These are phyloP conservation scores for Ustilago loliicola DNA, from an alignment of 1,284 basidiomycete species.

Conservation along the genomic window DNA sequence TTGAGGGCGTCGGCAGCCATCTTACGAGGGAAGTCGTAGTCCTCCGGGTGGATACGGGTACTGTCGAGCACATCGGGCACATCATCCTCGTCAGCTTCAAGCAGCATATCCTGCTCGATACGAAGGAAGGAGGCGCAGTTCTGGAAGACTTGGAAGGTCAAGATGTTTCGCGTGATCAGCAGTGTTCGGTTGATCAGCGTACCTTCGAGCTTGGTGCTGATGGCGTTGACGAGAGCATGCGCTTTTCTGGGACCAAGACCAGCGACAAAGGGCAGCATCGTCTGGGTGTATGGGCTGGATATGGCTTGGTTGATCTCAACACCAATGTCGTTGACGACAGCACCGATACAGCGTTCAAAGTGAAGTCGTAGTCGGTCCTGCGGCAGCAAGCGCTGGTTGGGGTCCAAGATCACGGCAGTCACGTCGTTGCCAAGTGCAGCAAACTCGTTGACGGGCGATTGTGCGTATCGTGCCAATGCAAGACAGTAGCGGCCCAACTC, in stretches of 20 bases:
- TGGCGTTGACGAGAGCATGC: slow-evolving; percentile 78
- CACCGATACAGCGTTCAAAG: slow-evolving; percentile 89
- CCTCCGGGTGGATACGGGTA: slow-evolving; percentile 96
- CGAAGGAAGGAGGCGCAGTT: slow-evolving; percentile 80
- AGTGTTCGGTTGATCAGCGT: slow-evolving; percentile 64
- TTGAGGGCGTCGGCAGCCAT: slow-evolving; percentile 98
- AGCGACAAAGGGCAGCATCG: slow-evolving; percentile 88
- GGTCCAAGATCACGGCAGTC: slow-evolving; percentile 73
- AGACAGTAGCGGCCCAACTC: slow-evolving; percentile 92
- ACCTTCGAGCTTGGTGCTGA: slow-evolving; percentile 64
- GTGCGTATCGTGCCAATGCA: slow-evolving; percentile 90
- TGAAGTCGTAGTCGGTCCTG: slow-evolving; percentile 84
- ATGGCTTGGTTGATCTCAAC: slow-evolving; percentile 95
- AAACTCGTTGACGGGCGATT: slow-evolving; percentile 81
- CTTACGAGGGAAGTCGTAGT: slow-evolving; percentile 97
- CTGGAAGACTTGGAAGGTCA: slow-evolving; percentile 63
- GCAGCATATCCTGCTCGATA: slow-evolving; percentile 74
- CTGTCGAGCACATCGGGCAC: slow-evolving; percentile 90
- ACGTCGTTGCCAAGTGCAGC: slow-evolving; percentile 65
- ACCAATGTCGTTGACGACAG: slow-evolving; percentile 89
- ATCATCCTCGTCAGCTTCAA: slow-evolving; percentile 77
- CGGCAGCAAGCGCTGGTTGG: slow-evolving; percentile 83
- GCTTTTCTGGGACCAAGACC: slow-evolving; percentile 97
- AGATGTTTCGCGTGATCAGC: slow-evolving; percentile 55
- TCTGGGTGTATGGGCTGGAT: slow-evolving; percentile 86